Evolutionary conservation across 352 stramenopile species (phyloP).

Genomic region (Phytopythium kandeliae): DNA sequence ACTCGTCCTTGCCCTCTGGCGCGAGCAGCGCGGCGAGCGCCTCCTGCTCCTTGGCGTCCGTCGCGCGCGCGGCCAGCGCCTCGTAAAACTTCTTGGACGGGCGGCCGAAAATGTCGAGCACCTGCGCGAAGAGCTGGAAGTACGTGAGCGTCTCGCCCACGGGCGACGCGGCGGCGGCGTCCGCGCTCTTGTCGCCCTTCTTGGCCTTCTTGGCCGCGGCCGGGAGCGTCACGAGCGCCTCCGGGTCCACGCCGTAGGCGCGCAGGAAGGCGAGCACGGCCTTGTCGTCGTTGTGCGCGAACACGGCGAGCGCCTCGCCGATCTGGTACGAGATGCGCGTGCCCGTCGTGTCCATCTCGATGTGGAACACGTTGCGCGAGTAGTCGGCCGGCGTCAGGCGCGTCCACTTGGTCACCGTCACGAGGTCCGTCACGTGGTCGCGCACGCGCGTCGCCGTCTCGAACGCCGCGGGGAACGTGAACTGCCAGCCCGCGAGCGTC

Average conservation of each 20-base stretch:
- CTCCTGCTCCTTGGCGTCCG: conserved; percentile 67
- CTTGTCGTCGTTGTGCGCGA: conserved; percentile 77
- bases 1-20: conserved; percentile 75
- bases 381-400: conserved; percentile 77
- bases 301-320: conserved; percentile 78
- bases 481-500: conserved; percentile 58
- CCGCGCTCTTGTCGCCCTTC: conserved; percentile 30
- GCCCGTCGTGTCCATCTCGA: conserved; percentile 83
- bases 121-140: conserved; percentile 77
- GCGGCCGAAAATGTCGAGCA: conserved; percentile 81
- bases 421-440: conserved; percentile 65
- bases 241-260: conserved; percentile 56
- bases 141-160: conserved; percentile 66
- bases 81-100: conserved; percentile 85
- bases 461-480: conserved; percentile 62
- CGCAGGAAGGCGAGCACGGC: conserved; percentile 68
- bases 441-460: conserved; percentile 42
- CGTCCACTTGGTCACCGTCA: conserved; percentile 73
- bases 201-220: conserved; percentile 46
- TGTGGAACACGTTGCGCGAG: conserved; percentile 82
- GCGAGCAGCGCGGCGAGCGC: conserved; percentile 42
- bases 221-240: conserved; percentile 62
- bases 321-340: conserved; percentile 82
- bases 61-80: conserved; percentile 51
- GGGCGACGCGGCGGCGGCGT: conserved; percentile 12